Conservation (phyloP, 768 basidiomycete species). For the Phaeotremella skinneri region DNA sequence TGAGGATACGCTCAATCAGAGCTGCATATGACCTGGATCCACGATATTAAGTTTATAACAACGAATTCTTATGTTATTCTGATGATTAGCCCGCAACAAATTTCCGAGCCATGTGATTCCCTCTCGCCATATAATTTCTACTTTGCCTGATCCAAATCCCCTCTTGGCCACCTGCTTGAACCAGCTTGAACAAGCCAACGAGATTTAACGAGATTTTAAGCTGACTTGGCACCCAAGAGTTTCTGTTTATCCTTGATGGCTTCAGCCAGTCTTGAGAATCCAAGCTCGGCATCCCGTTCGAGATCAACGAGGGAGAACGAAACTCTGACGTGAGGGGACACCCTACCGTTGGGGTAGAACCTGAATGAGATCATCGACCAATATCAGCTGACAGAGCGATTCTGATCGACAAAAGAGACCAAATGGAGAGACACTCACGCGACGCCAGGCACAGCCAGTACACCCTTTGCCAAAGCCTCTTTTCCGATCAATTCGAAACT, state of each 20-base stretch:
- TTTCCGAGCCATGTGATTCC: no score
- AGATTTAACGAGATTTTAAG: background rate
- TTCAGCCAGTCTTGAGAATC: slow-evolving; percentile 61
- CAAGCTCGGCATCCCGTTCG: slow-evolving; percentile 67
- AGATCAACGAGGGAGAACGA: slow-evolving; percentile 63
- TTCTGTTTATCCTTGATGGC: slow-evolving; percentile 52
- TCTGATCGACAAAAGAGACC: background rate
- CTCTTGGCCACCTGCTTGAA: no score
- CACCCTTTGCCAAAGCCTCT: slow-evolving; percentile 73
- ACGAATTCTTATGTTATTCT: no score
- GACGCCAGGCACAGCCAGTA: slow-evolving; percentile 80
- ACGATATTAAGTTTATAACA: no score
- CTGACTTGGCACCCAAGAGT: slow-evolving; percentile 5
- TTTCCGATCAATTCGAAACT: slow-evolving; percentile 70
- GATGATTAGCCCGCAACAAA: no score
- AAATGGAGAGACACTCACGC: slow-evolving; percentile 30
- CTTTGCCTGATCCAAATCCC: no score
- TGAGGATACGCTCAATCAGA: no score
- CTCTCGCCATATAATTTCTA: no score
- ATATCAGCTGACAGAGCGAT: background rate
- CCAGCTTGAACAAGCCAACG: no score
- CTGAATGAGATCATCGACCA: slow-evolving; percentile 52
- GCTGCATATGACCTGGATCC: no score
- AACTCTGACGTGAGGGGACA: slow-evolving; percentile 73
- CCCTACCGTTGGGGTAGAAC: slow-evolving; percentile 70